Conservation (phyloP, 148 eudicot species). For the Chenopodium album region DNA sequence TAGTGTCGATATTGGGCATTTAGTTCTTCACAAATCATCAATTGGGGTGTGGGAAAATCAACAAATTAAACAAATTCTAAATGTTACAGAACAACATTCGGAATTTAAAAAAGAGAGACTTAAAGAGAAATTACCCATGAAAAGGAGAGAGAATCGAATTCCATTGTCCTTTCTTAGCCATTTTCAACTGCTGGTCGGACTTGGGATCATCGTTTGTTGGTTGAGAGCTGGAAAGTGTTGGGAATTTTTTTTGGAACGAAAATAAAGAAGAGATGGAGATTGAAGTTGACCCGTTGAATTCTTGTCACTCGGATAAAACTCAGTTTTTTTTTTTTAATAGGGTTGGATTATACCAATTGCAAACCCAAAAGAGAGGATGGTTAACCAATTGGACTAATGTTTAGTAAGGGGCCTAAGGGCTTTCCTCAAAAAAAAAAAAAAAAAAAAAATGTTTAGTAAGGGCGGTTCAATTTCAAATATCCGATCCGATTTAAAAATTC, state of each 20-base stretch:
- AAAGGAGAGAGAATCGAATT: slow-evolving; percentile 28
- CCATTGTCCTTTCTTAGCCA: neutral
- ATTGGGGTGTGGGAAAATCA: neutral
- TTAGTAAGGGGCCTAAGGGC: no score
- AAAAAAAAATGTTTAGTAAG: no score
- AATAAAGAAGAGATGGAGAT: neutral
- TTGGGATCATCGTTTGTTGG: slow-evolving; percentile 7
- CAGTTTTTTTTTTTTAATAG: no score
- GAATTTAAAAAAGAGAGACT: neutral
- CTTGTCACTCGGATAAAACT: no score
- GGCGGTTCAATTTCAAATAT: no score
- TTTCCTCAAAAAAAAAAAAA: no score
- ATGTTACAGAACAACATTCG: neutral
- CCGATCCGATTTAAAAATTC: no score
- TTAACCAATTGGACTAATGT: no score
- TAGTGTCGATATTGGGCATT: slow-evolving; percentile 33
- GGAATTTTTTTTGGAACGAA: neutral
- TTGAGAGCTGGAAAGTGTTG: slow-evolving; percentile 24
- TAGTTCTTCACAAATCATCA: slow-evolving; percentile 31
- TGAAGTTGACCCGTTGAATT: neutral
- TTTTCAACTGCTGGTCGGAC: neutral
- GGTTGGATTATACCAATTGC: no score
- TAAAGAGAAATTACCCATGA: neutral
- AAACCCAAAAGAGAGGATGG: no score
- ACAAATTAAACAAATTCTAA: neutral